Percentiles rank a stretch among this genome's conserved stretches.
Conservation (phyloP, 2,329 filamentous ascomycete species). For the Cercospora sp. region DNA sequence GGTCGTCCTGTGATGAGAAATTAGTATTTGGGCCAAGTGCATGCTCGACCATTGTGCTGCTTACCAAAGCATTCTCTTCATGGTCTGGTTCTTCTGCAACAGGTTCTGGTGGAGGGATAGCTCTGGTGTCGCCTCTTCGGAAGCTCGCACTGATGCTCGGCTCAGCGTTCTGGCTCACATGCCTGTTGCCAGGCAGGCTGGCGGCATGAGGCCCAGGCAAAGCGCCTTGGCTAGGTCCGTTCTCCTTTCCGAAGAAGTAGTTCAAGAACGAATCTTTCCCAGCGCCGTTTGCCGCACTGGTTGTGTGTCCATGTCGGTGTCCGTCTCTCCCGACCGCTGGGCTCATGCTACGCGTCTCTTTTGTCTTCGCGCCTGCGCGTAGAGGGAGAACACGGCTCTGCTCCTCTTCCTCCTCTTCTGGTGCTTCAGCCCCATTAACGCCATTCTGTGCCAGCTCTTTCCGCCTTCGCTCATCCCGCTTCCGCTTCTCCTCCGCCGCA, state of each 20-base stretch:
- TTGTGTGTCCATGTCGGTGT: slow-evolving; percentile 31
- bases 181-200: slow-evolving; percentile 56
- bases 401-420: slow-evolving; percentile 61
- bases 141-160: slow-evolving; percentile 82
- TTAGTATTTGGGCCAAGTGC: background rate
- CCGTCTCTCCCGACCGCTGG: slow-evolving; percentile 65
- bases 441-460: slow-evolving; percentile 69
- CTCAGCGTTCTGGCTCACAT: slow-evolving; percentile 76
- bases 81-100: slow-evolving; percentile 57
- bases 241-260: slow-evolving; percentile 98
- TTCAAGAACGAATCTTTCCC: slow-evolving; percentile 91
- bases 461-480: slow-evolving; percentile 75
- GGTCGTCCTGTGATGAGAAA: slow-evolving; percentile 29
- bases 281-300: slow-evolving; percentile 37
- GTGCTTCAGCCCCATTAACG: slow-evolving; percentile 70
- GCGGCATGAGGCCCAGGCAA: slow-evolving; percentile 41
- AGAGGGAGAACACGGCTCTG: slow-evolving; percentile 53
- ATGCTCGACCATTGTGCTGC: background rate
- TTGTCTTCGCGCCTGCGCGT: slow-evolving; percentile 48
- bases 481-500: slow-evolving; percentile 80
- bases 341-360: slow-evolving; percentile 74
- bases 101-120: slow-evolving; percentile 29
- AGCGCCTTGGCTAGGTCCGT: slow-evolving; percentile 49
- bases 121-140: slow-evolving; percentile 65
- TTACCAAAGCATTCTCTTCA: slow-evolving; percentile 34